These are phyloP conservation scores for Rhizopogon sp. DNA, from an alignment of 768 basidiomycete species.

Conservation along the genomic window DNA sequence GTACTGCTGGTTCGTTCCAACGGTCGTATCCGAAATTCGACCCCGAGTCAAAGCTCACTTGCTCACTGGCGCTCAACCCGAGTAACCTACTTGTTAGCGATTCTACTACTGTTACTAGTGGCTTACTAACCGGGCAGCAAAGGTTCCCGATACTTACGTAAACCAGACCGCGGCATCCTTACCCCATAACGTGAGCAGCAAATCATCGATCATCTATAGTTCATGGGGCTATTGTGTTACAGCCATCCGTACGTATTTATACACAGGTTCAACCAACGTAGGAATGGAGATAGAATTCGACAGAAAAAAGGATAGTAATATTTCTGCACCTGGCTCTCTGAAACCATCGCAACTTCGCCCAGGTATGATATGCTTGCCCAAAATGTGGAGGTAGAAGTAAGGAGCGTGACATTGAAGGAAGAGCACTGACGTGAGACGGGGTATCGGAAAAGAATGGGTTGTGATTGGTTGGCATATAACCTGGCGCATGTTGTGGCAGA, in stretches of 20 bases:
- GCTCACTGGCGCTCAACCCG: no score
- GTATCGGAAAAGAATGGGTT: conserved; percentile 26
- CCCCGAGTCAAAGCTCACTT: no score
- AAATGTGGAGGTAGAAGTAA: conserved; percentile 5
- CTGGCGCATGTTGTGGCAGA: conserved; percentile 19
- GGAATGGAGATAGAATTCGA: conserved; percentile 25
- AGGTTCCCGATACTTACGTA: no score
- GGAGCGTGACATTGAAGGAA: conserved; percentile 16
- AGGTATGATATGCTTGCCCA: conserved; percentile 16
- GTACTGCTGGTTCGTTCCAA: no score
- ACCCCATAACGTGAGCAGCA: neutral
- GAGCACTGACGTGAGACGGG: conserved; percentile 13
- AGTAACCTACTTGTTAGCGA: no score
- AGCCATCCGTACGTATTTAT: conserved; percentile 35
- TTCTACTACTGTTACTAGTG: no score
- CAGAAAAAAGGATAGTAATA: conserved; percentile 17
- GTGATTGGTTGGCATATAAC: conserved; percentile 17
- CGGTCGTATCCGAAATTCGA: neutral
- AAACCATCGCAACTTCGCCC: conserved; percentile 18
- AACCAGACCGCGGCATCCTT: no score
- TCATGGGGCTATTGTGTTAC: conserved; percentile 30
- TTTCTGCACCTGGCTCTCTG: conserved; percentile 22
- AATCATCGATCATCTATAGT: conserved; percentile 24
- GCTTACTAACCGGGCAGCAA: no score
- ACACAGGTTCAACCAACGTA: conserved; percentile 30